Evolutionary conservation across 148 eudicot genomes (phyloP), one percentile per base, ranked within the genome.

Genomic region (Spergularia marina): DNA sequence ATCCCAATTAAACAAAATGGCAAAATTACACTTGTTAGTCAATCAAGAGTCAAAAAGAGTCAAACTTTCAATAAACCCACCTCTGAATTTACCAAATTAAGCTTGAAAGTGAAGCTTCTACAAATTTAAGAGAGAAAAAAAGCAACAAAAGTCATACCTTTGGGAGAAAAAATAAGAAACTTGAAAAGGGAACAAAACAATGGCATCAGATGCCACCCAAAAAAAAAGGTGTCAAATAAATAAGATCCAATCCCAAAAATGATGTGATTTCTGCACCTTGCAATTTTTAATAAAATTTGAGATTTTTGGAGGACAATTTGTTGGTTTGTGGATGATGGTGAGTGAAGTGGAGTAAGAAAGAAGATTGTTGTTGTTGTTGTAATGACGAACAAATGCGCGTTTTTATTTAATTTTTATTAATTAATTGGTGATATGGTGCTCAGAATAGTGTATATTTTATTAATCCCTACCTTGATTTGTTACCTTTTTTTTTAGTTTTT

Each of bases 1-100:
- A 12, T 21, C 7, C 20, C 21, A 51, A 67, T n/a, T 1, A n/a
- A 34, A 10, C 44, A 61, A 60, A 4, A 57, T 23, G 25, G 25
- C 25, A 23, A 23, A 23, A 23, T 23, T 23, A 23, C 25, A 23
- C 25, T 0, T 23, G 25, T 23, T 23, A 23, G 72, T 70, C 23
- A 61, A 64, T 34, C 12, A 56, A 23, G 16, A 69, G 76, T 65
- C 68, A 80, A 80, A 6, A 80, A 12, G 72, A 75, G 71, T 75
- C 75, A 67, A 80, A 68, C 39, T 68, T 68, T 71, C 68, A 71
- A 71, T 4, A 76, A 18, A 70, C 61, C 72, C 79, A 64, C 15
- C 5, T 71, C 0, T 34, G 1, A 70, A 64, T 47, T 63, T 36
- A 76, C 41, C 68, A 56, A 71, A 63, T 70, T 44, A 14, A 64